Base-by-base conservation (phyloP, 441 rosid genomes). In the Lepidium campestre region DNA sequence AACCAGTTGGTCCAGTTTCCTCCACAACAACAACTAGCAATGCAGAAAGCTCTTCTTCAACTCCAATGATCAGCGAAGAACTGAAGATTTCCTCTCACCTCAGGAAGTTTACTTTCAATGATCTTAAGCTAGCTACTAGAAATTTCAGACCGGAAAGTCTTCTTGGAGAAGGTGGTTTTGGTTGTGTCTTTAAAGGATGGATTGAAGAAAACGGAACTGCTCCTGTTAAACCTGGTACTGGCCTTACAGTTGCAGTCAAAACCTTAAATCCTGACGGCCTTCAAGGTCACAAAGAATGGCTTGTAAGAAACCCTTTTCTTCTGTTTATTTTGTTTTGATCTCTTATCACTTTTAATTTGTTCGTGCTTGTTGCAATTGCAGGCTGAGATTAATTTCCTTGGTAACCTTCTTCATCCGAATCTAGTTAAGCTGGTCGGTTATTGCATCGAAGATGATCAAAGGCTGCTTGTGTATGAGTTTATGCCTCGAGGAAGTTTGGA, bases 211-310 rank as follows among this genome's bases (percentile, higher is more conserved):
- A 93, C 67, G 98, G 98, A 63, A 93, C 97, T 75, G 98, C 96
- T 68, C 93, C 96, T 3, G 98, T 93, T 57, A 90, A 87, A 79
- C 98, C 97, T 65, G 98, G 98, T 62, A 93, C 94, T 8, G 98
- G 98, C 57, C 91, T 93, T 62, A 88, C 98, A 22, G 98, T 93
- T 50, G 98, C 97, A 8, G 97, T 93, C 56, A 93, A 93, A 79
- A 90, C 94, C 62, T 88, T 93, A 60, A 93, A 93, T 75, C 98
- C 88, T 65, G 98, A 93, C 71, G 96, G 98, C 58, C 91, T 93
- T 75, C 97, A 93, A 78, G 98, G 98, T 75, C 98, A 93, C 60
- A 88, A 87, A 80, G 98, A 93, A 73, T 93, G 98, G 98, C 91
- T 90, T 90, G 98, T 93, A 77, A 53, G 74, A 75, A 6, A 7